Evolutionary conservation across 805 yeast species (phyloP).

Genomic region (Ogataea nonfermentans): DNA sequence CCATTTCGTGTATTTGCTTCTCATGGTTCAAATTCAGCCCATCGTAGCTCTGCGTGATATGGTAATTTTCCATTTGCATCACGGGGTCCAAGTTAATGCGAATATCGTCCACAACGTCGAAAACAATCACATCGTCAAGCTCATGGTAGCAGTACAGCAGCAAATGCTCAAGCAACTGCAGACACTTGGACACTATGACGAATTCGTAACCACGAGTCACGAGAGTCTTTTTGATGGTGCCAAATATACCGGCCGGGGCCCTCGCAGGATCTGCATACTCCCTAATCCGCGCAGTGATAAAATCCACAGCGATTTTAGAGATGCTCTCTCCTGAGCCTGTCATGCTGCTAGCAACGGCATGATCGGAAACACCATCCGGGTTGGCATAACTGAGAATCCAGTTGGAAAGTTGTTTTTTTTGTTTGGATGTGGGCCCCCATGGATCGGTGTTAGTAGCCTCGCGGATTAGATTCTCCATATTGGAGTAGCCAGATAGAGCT

Average conservation of each 20-base stretch:
- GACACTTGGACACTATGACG: slow-evolving; percentile 27
- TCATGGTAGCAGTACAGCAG: slow-evolving; percentile 26
- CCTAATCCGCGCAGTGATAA: slow-evolving; percentile 19
- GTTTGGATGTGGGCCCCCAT: slow-evolving; percentile 52
- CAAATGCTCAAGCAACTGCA: slow-evolving; percentile 27
- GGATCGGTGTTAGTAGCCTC: slow-evolving; percentile 50
- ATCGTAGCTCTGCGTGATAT: slow-evolving; percentile 22
- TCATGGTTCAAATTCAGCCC: slow-evolving; percentile 25
- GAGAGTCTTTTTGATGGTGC: slow-evolving; percentile 25
- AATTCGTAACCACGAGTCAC: slow-evolving; percentile 32
- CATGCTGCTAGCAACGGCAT: slow-evolving; percentile 1
- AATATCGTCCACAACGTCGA: slow-evolving; percentile 25
- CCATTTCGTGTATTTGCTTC: slow-evolving; percentile 21
- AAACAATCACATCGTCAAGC: slow-evolving; percentile 10
- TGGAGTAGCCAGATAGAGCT: slow-evolving; percentile 33
- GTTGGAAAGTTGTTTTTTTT: slow-evolving; percentile 33
- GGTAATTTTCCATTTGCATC: slow-evolving; percentile 13
- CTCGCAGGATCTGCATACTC: slow-evolving; percentile 18
- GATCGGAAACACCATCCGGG: slow-evolving; percentile 15
- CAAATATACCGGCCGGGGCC: slow-evolving; percentile 13
- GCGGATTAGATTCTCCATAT: slow-evolving; percentile 35
- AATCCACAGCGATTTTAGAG: slow-evolving; percentile 22
- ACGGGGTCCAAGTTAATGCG: slow-evolving; percentile 16
- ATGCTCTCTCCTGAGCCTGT: slow-evolving; percentile 16
- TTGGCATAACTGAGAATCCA: slow-evolving; percentile 22